These are phyloP conservation scores for Candida verbasci DNA, from an alignment of 805 yeast species.

Conservation along the genomic window DNA sequence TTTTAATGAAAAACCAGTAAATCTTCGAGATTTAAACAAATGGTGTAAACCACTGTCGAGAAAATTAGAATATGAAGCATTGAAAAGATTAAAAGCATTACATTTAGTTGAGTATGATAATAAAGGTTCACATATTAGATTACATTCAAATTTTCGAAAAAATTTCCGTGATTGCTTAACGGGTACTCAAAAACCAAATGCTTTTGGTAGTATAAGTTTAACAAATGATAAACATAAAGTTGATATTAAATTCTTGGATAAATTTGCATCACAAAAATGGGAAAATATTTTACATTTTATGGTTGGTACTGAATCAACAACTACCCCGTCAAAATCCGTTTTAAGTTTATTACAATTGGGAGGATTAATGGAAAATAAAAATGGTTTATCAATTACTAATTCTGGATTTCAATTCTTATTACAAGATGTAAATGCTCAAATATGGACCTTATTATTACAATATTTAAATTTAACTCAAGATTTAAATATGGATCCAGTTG, in stretches of 20 bases:
- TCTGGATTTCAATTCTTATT: conserved; percentile 90
- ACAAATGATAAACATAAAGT: conserved; percentile 53
- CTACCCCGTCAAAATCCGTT: conserved; percentile 77
- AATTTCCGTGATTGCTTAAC: conserved; percentile 81
- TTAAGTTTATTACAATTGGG: conserved; percentile 71
- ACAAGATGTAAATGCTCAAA: conserved; percentile 90
- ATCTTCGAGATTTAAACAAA: conserved; percentile 60
- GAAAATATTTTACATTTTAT: conserved; percentile 92
- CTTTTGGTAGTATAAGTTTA: conserved; percentile 69
- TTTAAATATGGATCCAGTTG: conserved; percentile 91
- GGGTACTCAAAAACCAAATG: conserved; percentile 61
- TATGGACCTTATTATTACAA: conserved; percentile 88
- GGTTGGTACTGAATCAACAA: conserved; percentile 85
- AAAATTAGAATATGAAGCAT: conserved; percentile 66
- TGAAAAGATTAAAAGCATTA: conserved; percentile 69
- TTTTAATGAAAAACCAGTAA: conserved; percentile 71
- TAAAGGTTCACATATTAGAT: conserved; percentile 42
- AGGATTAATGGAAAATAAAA: conserved; percentile 68
- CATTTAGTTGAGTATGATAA: conserved; percentile 67
- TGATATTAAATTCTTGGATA: conserved; percentile 63
- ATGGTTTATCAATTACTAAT: conserved; percentile 64
- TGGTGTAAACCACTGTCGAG: conserved; percentile 68
- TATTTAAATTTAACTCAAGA: conserved; percentile 82
- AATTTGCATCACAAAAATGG: conserved; percentile 86
- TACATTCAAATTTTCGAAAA: conserved; percentile 70